phyloP scores from a whole-genome alignment of 306 rosid species.

The Cucumis cinereus region DNA sequence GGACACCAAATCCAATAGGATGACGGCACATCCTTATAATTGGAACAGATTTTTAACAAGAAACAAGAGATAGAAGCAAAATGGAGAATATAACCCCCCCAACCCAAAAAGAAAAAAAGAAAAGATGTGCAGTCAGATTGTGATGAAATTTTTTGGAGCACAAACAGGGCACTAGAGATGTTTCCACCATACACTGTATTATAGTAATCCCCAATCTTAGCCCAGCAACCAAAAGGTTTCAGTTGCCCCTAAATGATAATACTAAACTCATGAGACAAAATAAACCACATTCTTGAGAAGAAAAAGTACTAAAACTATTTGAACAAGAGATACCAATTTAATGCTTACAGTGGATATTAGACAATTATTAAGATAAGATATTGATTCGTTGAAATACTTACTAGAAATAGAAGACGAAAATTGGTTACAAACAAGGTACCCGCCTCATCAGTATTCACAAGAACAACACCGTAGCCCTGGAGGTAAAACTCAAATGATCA shows the following conservation, averaged over 20 bases:
- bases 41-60: neutral
- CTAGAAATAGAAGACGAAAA: conserved; percentile 84
- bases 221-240: neutral
- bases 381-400: conserved; percentile 26
- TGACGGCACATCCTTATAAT: neutral
- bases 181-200: neutral
- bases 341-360: neutral
- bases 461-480: conserved; percentile 95
- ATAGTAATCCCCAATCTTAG: neutral
- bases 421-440: conserved; percentile 82
- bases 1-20: neutral
- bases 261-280: neutral
- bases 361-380: neutral
- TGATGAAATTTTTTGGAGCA: neutral
- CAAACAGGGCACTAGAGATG: neutral
- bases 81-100: too few species aligned
- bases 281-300: neutral
- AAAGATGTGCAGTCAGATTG: neutral
- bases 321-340: neutral
- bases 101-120: neutral
- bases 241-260: neutral
- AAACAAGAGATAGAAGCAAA: neutral
- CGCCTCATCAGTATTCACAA: conserved; percentile 80
- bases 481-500: conserved; percentile 14
- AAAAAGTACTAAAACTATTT: neutral